Evolutionary conservation across 164 flowering plant genomes (phyloP).

Genomic region (Tinospora cordifolia): DNA sequence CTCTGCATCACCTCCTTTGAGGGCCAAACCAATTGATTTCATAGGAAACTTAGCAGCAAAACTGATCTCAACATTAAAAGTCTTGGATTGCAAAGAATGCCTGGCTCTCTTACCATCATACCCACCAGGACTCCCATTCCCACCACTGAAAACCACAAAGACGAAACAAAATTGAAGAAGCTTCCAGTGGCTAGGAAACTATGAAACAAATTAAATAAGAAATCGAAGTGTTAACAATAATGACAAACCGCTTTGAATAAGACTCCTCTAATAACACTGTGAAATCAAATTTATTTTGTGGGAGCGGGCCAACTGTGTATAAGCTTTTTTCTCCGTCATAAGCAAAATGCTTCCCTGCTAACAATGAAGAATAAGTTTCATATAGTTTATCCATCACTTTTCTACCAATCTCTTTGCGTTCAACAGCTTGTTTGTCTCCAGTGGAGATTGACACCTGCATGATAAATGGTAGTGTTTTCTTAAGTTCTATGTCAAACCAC

Average conservation of each 20-base stretch:
- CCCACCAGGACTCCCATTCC: conserved; percentile 31
- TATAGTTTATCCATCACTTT: conserved; percentile 49
- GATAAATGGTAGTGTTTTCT: not conserved
- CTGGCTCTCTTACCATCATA: conserved; percentile 40
- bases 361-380: conserved; percentile 50
- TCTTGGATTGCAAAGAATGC: conserved; percentile 35
- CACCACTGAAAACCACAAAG: conserved; percentile 18
- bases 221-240: not conserved
- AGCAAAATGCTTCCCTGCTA: conserved; percentile 48
- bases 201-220: not conserved
- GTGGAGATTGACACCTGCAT: conserved; percentile 50
- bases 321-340: conserved; percentile 68
- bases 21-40: conserved; percentile 36
- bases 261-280: conserved; percentile 57
- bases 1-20: conserved; percentile 38
- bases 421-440: conserved; percentile 37
- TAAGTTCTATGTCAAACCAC: not conserved
- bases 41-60: conserved; percentile 56
- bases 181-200: not conserved
- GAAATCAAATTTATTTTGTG: conserved; percentile 48
- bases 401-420: conserved; percentile 53
- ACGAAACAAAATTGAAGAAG: not conserved
- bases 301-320: conserved; percentile 61
- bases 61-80: conserved; percentile 45
- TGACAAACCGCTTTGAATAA: conserved; percentile 32